Evolutionary conservation across 2,329 filamentous ascomycete genomes (phyloP), one percentile per base, ranked within the genome.

Genomic region (Phialophora expanda): DNA sequence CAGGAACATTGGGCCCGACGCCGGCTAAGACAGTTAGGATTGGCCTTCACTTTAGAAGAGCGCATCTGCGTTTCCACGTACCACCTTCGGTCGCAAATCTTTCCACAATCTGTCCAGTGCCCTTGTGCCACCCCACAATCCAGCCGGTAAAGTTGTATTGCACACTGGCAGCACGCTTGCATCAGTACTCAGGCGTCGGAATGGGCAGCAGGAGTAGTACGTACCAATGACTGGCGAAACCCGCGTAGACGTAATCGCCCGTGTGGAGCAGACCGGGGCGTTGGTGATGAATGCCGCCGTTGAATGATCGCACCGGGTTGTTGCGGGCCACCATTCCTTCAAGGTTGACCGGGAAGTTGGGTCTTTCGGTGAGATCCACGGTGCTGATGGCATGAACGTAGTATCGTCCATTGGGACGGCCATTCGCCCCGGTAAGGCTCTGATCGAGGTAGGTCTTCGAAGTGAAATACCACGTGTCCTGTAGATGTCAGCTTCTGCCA

Each of bases 111-210:
- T 65, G 50, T n/a, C 67, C 67, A n/a, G 65, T 68, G 30, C 26
- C 32, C 60, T 68, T 69, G 73, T 84, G 78, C 71, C 82, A 79
- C 3, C 82, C 82, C 48, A 86, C 77, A 48, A 86, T 75, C 76
- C 81, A 82, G 26, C 83, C 83, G 1, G 83, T 85, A 67, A 85
- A 85, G 71, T 86, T 85, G 73, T 82, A 86, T 62, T 82, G 78
- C 26, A 85, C 84, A 38, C 66, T 68, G 28, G 8, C 26, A 50
- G n/a, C 5, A 17, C n/a, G 51, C n/a, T 30, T n/a, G 14, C 8
- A 24, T 63, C 61, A 63, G 54, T 38, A 17, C 14, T 17, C 9
- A 20, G 9, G 48, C 11, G 48, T 53, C 17, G 38, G 34, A 30
- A 24, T 17, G 44, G 57, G 17, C 38, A 44, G 38, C 38, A 44